A percentile compares a stretch with the other conserved stretches of the same genome.
Evolutionary conservation across 345 rosid genomes (phyloP).

Genomic region (Dipteronia sinensis): DNA sequence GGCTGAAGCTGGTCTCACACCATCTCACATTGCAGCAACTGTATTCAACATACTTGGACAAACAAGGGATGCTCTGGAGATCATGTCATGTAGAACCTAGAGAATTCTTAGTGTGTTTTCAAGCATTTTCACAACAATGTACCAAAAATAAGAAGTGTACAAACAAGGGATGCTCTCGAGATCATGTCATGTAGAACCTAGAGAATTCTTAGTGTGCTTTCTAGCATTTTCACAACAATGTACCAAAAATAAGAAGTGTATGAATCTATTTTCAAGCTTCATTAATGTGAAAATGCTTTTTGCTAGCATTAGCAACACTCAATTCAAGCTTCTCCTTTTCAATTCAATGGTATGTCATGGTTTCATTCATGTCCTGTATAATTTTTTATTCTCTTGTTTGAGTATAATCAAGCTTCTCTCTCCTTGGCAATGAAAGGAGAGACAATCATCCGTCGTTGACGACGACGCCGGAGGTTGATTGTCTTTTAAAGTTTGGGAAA

Average conservation of each 20-base stretch:
- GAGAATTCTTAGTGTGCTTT: too few relatives aligned
- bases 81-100: constrained; percentile 38
- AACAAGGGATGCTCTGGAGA: constrained; percentile 58
- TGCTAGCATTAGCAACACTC: background rate
- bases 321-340: too few relatives aligned
- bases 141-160: too few relatives aligned
- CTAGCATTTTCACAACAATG: constrained; percentile 1
- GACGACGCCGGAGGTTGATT: too few relatives aligned
- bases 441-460: too few relatives aligned
- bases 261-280: background rate
- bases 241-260: constrained; percentile 7
- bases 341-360: background rate
- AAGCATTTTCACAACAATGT: background rate
- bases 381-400: too few relatives aligned
- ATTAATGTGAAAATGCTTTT: background rate
- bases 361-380: too few relatives aligned
- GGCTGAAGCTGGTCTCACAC: constrained; percentile 71
- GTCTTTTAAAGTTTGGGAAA: too few relatives aligned
- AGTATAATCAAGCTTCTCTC: too few relatives aligned
- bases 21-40: constrained; percentile 90
- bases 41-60: constrained; percentile 67
- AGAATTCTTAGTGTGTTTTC: background rate
- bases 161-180: too few relatives aligned
- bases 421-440: too few relatives aligned
- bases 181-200: too few relatives aligned